Evolutionary conservation across 495 filamentous ascomycete genomes (phyloP), one percentile per base, ranked within the genome.

Genomic region (Penicillium roqueforti): DNA sequence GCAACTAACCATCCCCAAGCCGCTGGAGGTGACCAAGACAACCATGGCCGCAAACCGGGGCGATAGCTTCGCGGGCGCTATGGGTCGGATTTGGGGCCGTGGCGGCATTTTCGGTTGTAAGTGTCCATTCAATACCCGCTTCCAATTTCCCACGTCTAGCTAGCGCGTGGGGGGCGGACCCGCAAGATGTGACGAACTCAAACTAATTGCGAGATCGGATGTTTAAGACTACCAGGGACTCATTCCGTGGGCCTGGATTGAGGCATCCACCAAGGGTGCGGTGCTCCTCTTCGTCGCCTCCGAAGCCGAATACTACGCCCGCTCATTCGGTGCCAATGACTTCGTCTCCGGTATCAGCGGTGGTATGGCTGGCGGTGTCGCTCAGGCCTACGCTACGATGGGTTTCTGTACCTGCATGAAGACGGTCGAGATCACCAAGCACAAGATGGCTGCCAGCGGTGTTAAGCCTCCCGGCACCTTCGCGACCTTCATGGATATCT

Each of bases 321-420:
- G 85, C 63, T 71, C 74, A 56, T 81, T 86, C 61, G 95, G 95
- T 59, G 92, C 91, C 59, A 79, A 78, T 60, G 86, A 92, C 66
- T 97, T 98, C 75, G 77, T 84, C 51, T 83, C 83, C 60, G 93
- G 93, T 70, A 96, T 98, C 75, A 67, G 78, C 13, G 95, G 93
- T 62, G 93, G 93, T 72, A 92, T 98, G 79, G 80, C 83, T 28
- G 93, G 93, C 64, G 93, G 93, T 80, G 84, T 98, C 49, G 95
- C 91, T 42, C 93, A 98, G 77, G 93, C 93, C 31, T 98, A 98
- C 70, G 93, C 93, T 53, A 98, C 93, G 60, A 97, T 98, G 91
- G 93, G 93, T 53, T 98, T 98, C 84, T 98, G 93, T 75, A 98
- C 93, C 36, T 98, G 93, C 82, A 98, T 98, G 93, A 98, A 98